Evolutionary conservation across 495 filamentous ascomycete genomes (phyloP).

Genomic region (Geopyxis carbonaria): DNA sequence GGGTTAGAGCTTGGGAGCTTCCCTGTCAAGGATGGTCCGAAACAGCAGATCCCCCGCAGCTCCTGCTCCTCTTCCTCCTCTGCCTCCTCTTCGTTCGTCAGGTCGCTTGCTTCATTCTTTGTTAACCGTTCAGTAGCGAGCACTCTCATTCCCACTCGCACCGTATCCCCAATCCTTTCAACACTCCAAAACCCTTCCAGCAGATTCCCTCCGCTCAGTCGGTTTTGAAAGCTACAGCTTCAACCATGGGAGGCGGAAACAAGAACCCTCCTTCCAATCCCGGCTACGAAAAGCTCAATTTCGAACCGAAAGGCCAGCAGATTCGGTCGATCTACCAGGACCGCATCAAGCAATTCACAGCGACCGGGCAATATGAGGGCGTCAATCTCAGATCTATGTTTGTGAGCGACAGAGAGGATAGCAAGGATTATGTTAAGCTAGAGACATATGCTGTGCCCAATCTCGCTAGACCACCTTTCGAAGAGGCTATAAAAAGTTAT

Average conservation of each 20-base stretch:
- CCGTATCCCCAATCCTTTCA: constrained; percentile 1
- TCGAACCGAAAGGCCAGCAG: constrained; percentile 58
- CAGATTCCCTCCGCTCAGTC: not conserved
- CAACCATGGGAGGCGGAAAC: not conserved
- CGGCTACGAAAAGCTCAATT: constrained; percentile 39
- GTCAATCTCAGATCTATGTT: constrained; percentile 47
- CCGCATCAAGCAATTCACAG: constrained; percentile 64
- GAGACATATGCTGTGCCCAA: constrained; percentile 71
- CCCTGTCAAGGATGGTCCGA: no score
- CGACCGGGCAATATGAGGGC: constrained; percentile 59
- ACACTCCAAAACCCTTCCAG: not conserved
- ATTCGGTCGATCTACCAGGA: constrained; percentile 78
- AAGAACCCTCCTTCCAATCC: not conserved
- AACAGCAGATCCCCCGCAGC: no score
- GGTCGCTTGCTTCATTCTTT: no score
- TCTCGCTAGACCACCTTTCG: constrained; percentile 66
- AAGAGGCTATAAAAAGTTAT: constrained; percentile 50
- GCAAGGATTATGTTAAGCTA: constrained; percentile 63
- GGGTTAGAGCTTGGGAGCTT: no score
- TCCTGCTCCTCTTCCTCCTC: not conserved
- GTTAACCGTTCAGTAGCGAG: no score
- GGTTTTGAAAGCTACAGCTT: no score
- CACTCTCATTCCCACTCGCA: not conserved
- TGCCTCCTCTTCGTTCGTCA: not conserved
- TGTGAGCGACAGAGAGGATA: constrained; percentile 47